A percentile compares a stretch with the other conserved stretches of the same genome.
These are phyloP conservation scores for Hypoxylon sp. DNA, from an alignment of 2,329 filamentous ascomycete genomes.

Conservation along the genomic window DNA sequence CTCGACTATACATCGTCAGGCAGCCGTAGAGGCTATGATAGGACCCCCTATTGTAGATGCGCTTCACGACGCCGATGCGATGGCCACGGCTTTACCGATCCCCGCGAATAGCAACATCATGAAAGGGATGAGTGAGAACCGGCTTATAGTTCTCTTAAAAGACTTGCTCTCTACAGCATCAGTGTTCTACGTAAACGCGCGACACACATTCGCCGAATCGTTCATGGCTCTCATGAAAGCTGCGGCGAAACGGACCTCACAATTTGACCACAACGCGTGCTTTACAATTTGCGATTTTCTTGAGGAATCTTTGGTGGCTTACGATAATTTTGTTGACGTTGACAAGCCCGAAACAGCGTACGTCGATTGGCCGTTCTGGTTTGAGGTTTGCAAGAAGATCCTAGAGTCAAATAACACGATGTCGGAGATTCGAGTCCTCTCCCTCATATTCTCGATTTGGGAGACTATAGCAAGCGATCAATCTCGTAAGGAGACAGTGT, in stretches of 20 bases:
- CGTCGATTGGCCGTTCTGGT: slow-evolving; percentile 88
- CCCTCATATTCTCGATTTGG: slow-evolving; percentile 87
- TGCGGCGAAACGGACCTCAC: slow-evolving; percentile 80
- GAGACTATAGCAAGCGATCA: slow-evolving; percentile 76
- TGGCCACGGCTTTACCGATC: slow-evolving; percentile 73
- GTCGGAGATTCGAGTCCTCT: slow-evolving; percentile 87
- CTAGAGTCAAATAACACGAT: slow-evolving; percentile 88
- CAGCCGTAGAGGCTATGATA: slow-evolving; percentile 63
- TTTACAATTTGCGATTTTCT: slow-evolving; percentile 93
- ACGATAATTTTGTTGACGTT: slow-evolving; percentile 63
- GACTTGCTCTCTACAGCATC: slow-evolving; percentile 76
- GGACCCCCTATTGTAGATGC: slow-evolving; percentile 63
- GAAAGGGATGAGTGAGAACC: slow-evolving; percentile 89
- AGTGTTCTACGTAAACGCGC: slow-evolving; percentile 59
- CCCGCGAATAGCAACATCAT: slow-evolving; percentile 76
- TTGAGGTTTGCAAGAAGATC: slow-evolving; percentile 83
- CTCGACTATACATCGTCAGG: slow-evolving; percentile 84
- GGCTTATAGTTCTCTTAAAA: slow-evolving; percentile 84
- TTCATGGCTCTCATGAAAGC: slow-evolving; percentile 82
- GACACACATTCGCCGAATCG: slow-evolving; percentile 80
- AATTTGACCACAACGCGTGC: slow-evolving; percentile 86
- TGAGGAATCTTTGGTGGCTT: slow-evolving; percentile 82
- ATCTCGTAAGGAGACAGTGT: slow-evolving; percentile 77
- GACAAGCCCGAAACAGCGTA: slow-evolving; percentile 59
- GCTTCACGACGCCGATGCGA: slow-evolving; percentile 73